Evolutionary conservation across 345 rosid species (phyloP).

Genomic region (Sisymbrium altissimum): DNA sequence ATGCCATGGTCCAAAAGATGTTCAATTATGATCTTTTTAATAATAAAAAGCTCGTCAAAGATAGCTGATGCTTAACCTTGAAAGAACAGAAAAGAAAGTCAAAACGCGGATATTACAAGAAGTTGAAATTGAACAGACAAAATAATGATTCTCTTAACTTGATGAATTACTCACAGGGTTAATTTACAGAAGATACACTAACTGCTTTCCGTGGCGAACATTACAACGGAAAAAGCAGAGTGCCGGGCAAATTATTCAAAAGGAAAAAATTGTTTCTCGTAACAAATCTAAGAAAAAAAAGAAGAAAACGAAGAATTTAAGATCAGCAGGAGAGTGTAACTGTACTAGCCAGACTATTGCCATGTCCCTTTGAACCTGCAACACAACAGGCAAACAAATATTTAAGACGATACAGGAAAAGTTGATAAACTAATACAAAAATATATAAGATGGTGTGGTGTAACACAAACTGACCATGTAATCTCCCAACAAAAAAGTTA

Average conservation of each 20-base stretch:
- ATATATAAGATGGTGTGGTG: conserved; percentile 3
- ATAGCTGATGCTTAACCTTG: too few species aligned
- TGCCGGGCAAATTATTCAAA: conserved; percentile 20
- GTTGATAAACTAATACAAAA: not conserved
- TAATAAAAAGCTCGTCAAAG: too few species aligned
- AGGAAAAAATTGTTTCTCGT: conserved; percentile 6
- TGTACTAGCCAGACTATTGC: conserved; percentile 29
- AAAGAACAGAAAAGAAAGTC: not conserved
- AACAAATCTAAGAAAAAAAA: conserved; percentile 18
- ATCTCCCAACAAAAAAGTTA: conserved; percentile 14
- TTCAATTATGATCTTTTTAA: too few species aligned
- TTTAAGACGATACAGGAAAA: not conserved
- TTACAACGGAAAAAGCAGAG: conserved; percentile 18
- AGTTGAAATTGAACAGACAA: not conserved
- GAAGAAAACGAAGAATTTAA: not conserved
- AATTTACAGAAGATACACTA: conserved; percentile 27
- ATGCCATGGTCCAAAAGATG: too few species aligned
- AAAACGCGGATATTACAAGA: not conserved
- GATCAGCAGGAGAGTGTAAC: conserved; percentile 19
- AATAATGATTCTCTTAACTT: conserved; percentile 1
- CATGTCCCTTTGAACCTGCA: conserved; percentile 30
- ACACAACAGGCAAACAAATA: not conserved
- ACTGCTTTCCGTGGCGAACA: conserved; percentile 20
- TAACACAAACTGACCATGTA: conserved; percentile 29
- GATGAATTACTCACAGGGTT: conserved; percentile 30